Evolutionary conservation across 73 alveolate species (phyloP), one percentile per base, ranked within the genome.

Genomic region (Loxodes magnus): DNA sequence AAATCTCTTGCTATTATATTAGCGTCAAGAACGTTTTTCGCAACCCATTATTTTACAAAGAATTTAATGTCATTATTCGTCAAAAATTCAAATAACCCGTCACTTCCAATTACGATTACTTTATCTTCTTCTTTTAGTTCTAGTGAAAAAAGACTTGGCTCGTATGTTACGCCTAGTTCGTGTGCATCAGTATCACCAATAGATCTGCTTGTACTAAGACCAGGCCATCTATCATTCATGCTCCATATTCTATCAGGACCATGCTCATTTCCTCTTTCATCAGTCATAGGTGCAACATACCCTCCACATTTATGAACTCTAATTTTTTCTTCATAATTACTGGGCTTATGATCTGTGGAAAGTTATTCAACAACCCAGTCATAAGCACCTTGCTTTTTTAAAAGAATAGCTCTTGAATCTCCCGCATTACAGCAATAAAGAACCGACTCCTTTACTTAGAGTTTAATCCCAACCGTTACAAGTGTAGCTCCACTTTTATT

Each of bases 31-130:
- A n/a, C n/a, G n/a, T n/a, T n/a, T n/a, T n/a, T n/a, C n/a, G n/a
- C n/a, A n/a, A n/a, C n/a, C n/a, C n/a, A n/a, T n/a, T n/a, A n/a
- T n/a, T n/a, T n/a, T n/a, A n/a, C n/a, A n/a, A n/a, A n/a, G n/a
- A n/a, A n/a, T n/a, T n/a, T n/a, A n/a, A 65, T 66, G 38, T 69
- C 24, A 26, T 64, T 67, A 64, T 69, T 69, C n/a, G 26, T 50
- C 46, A 69, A 3, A 21, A 63, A 61, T 65, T 82, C 94, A 86
- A 81, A 82, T 31, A 82, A 67, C 12, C 94, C 94, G 57, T 82
- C 94, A 4, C 84, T 61, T 6, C 90, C 94, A 4, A 77, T 33
- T 7, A 82, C 81, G 35, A 82, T 31, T 64, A 70, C 44, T 34
- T 73, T 68, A 26, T 79, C 78, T 14, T 64, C 70, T 6, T 64